phyloP scores from a whole-genome alignment of 148 eudicot species.

The Amaranthus hypochondriacus region DNA sequence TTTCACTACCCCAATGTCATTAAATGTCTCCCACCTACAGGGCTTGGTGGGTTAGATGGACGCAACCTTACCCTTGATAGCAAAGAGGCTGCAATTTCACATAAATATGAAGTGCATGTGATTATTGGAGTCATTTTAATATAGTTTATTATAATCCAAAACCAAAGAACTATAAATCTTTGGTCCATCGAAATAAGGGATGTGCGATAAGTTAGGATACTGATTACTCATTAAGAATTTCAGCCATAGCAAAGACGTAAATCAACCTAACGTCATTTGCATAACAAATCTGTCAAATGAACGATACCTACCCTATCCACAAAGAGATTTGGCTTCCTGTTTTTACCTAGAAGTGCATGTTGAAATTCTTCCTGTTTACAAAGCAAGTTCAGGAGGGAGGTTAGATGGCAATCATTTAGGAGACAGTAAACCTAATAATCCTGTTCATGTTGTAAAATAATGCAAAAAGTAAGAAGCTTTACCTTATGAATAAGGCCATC shows the following conservation, averaged over 20 bases:
- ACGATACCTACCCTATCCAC: slow-evolving; percentile 29
- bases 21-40: no score
- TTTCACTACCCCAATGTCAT: no score
- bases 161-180: no score
- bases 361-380: slow-evolving; percentile 34
- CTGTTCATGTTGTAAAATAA: background rate
- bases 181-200: no score
- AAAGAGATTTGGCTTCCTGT: slow-evolving; percentile 29
- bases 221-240: no score
- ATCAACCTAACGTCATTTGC: background rate
- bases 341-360: slow-evolving; percentile 28
- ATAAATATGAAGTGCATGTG: no score
- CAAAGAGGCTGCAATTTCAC: no score
- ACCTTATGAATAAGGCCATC: slow-evolving; percentile 38
- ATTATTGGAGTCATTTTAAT: no score
- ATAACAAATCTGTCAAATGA: background rate
- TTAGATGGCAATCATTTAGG: background rate
- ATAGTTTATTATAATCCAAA: no score
- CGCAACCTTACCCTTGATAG: no score
- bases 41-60: no score
- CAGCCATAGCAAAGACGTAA: background rate
- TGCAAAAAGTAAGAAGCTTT: slow-evolving; percentile 1
- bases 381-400: background rate
- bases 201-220: no score
- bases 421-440: background rate